Base-by-base conservation (phyloP, 2,329 filamentous ascomycete species). In the Xylariaceae sp. region DNA sequence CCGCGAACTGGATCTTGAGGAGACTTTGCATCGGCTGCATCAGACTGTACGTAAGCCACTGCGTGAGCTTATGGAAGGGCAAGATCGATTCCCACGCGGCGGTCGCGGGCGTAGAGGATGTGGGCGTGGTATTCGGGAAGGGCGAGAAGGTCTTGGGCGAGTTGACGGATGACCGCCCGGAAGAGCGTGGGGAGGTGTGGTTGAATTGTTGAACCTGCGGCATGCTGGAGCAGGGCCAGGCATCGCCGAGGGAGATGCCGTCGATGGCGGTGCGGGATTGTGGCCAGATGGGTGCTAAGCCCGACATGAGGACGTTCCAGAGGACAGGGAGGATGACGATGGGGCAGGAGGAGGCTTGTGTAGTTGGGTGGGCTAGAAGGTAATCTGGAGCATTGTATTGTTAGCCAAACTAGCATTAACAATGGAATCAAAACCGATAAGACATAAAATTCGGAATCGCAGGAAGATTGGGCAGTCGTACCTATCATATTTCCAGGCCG, bases 401-500 rank as follows among this genome's bases (percentile, higher is more conserved):
- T n/a, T n/a, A n/a, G n/a, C n/a, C n/a, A n/a, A n/a, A n/a, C n/a
- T n/a, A n/a, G n/a, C n/a, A n/a, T n/a, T n/a, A n/a, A n/a, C n/a
- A n/a, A n/a, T n/a, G n/a, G n/a, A n/a, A n/a, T n/a, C n/a, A n/a
- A n/a, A n/a, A n/a, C n/a, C n/a, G n/a, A n/a, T n/a, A n/a, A n/a
- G n/a, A n/a, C n/a, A n/a, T n/a, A n/a, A n/a, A n/a, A n/a, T n/a
- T n/a, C n/a, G n/a, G n/a, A n/a, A 22, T 37, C 48, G 29, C n/a
- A 17, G 16, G 12, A 22, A 22, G 23, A 32, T 16, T n/a, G n/a
- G n/a, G 5, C 16, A 37, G 6, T 65, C 78, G 58, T 75, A 93
- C 89, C 89, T 51, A 97, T 82, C 83, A 98, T 90, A 64, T 95
- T 94, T 56, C 93, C 93, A 10, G 93, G 93, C 47, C 93, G 79